Evolutionary conservation across 257 asterid species (phyloP), one percentile per base, ranked within the genome.

Genomic region (Striga asiatica): DNA sequence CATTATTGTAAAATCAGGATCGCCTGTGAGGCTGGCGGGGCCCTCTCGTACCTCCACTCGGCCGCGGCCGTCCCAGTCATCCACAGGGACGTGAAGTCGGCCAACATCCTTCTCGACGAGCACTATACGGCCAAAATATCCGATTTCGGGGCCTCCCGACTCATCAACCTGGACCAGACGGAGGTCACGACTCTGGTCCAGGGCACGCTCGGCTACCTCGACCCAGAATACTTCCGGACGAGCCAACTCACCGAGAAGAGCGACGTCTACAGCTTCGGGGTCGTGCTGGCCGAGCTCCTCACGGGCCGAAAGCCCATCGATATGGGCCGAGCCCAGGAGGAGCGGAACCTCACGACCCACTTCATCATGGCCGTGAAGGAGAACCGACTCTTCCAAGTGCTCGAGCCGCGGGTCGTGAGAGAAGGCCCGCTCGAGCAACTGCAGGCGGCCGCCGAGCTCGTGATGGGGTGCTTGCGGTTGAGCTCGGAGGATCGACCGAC

Each of bases 111-210:
- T 24, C 20, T 88, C 0, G 95, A 88, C 10, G 80, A 80, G 0
- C 14, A 60, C 10, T 80, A 74, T 73, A 76, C 69, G 0, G 84
- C 95, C 0, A 88, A 84, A 54, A 83, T 88, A 1, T 59, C 95
- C 0, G 88, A 88, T 61, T 88, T 88, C 21, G 97, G 97, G 6
- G 97, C 97, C 0, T 88, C 97, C 0, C 84, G 95, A 20, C 49
- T 71, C 7, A 68, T 88, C 0, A 72, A 83, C 0, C 14, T 88
- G 31, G 94, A 88, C 71, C 84, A 84, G 29, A 78, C 74, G 0
- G 88, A 81, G 24, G 81, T 88, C 3, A 85, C 85, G 0, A 88
- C 95, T 0, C 8, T 88, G 64, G 95, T 88, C 4, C 93, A 81
- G 54, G 97, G 95, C 14, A 88, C 94, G 0, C 11, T 84, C 2